phyloP scores from a whole-genome alignment of 208 protist genomes.

The Vickermania spadyakhi region DNA sequence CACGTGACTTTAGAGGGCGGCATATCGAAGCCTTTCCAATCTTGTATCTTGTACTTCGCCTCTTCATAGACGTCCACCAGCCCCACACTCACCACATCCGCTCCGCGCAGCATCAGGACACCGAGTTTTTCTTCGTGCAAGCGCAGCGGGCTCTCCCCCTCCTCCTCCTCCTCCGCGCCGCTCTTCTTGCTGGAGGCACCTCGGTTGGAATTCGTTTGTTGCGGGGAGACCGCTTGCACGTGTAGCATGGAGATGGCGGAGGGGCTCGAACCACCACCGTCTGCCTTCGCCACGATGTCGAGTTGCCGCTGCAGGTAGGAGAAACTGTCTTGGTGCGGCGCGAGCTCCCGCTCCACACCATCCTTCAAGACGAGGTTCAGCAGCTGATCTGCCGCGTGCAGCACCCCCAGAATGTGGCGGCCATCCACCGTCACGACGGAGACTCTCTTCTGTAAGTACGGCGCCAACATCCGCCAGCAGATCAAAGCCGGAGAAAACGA shows the following conservation, averaged over 20 bases:
- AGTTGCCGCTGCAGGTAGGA: slow-evolving; percentile 13
- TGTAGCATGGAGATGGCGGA: no score
- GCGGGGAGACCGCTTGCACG: no score
- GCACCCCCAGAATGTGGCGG: slow-evolving; percentile 62
- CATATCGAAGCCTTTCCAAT: slow-evolving; percentile 46
- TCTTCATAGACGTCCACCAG: slow-evolving; percentile 68
- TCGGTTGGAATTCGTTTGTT: no score
- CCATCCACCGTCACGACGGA: slow-evolving; percentile 74
- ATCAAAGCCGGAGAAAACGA: no score
- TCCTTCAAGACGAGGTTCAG: slow-evolving; percentile 68
- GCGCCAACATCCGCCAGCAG: slow-evolving; percentile 73
- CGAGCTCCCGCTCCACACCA: slow-evolving; percentile 50
- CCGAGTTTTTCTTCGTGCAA: slow-evolving; percentile 47
- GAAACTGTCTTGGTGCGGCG: slow-evolving; percentile 6
- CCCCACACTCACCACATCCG: slow-evolving; percentile 58
- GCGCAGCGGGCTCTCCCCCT: slow-evolving; percentile 1
- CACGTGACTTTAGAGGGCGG: no score
- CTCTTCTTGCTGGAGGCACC: no score
- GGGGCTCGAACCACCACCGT: no score
- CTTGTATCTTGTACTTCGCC: slow-evolving; percentile 34
- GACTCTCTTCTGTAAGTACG: slow-evolving; percentile 61
- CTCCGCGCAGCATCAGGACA: slow-evolving; percentile 64
- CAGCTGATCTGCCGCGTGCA: slow-evolving; percentile 75
- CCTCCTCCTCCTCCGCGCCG: not conserved
- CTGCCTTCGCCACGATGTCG: not conserved